Conservation (phyloP, 305 asterid genomes). For the Fraxinus ornus region DNA sequence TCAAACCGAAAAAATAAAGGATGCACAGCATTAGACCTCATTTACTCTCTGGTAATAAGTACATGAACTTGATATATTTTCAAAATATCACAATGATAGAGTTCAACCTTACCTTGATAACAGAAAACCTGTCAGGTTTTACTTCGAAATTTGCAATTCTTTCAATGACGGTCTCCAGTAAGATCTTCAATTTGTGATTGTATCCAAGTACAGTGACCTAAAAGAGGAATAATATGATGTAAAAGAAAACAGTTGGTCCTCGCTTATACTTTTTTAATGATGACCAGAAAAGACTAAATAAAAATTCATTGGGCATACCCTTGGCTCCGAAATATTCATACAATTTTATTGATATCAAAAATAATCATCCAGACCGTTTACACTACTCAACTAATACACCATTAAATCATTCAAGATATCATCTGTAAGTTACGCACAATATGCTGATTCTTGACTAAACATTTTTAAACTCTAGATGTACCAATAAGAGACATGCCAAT, state of each 20-base stretch:
- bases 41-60: slow-evolving; percentile 6
- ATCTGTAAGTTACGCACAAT: neutral
- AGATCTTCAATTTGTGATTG: slow-evolving; percentile 73
- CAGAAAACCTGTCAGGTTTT: slow-evolving; percentile 83
- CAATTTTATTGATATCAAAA: neutral
- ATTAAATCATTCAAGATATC: neutral
- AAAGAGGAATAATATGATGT: slow-evolving; percentile 19
- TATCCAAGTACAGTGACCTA: slow-evolving; percentile 87
- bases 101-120: slow-evolving; percentile 65
- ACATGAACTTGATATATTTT: slow-evolving; percentile 14
- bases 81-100: slow-evolving; percentile 13
- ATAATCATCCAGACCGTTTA: neutral
- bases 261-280: neutral
- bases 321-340: neutral
- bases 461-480: neutral
- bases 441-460: neutral
- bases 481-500: neutral
- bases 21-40: neutral
- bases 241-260: neutral
- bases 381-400: neutral
- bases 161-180: slow-evolving; percentile 71
- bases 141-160: slow-evolving; percentile 79
- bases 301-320: neutral
- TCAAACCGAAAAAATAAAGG: neutral
- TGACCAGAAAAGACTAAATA: neutral